Conservation (phyloP, 257 asterid species). For the Solanum corneliomulleri region DNA sequence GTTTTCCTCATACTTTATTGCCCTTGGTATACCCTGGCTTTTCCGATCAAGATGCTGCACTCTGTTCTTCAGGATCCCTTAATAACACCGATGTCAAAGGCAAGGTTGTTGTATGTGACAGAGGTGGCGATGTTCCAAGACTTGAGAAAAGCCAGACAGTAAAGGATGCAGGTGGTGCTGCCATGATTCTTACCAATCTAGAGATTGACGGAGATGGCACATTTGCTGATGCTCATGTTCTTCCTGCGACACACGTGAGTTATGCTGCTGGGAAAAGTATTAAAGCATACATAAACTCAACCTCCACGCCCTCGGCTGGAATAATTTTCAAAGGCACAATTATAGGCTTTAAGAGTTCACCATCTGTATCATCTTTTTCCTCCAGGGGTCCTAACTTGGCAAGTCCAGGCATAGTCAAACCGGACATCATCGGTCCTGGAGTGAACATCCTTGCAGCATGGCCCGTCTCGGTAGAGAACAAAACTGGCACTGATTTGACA, state of each 20-base stretch:
- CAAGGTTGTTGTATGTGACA: slow-evolving; percentile 6
- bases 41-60: not conserved
- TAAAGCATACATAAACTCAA: not conserved
- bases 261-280: slow-evolving; percentile 2
- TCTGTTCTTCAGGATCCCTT: not conserved
- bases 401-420: slow-evolving; percentile 13
- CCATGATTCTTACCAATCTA: slow-evolving; percentile 3
- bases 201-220: not conserved
- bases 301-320: not conserved
- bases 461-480: slow-evolving; percentile 1
- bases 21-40: slow-evolving; percentile 1
- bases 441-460: slow-evolving; percentile 15
- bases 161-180: slow-evolving; percentile 11
- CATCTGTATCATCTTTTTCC: slow-evolving; percentile 8
- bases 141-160: not conserved
- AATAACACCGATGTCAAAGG: slow-evolving; percentile 2
- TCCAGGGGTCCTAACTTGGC: slow-evolving; percentile 9
- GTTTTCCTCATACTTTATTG: not conserved
- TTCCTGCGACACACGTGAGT: slow-evolving; percentile 5
- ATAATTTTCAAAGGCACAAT: not conserved
- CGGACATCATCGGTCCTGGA: slow-evolving; percentile 15
- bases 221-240: slow-evolving; percentile 1
- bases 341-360: not conserved
- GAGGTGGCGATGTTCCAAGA: not conserved
- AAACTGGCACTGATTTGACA: not conserved